Base-by-base conservation (phyloP, 306 rosid genomes). In the Psophocarpus tetragonolobus region DNA sequence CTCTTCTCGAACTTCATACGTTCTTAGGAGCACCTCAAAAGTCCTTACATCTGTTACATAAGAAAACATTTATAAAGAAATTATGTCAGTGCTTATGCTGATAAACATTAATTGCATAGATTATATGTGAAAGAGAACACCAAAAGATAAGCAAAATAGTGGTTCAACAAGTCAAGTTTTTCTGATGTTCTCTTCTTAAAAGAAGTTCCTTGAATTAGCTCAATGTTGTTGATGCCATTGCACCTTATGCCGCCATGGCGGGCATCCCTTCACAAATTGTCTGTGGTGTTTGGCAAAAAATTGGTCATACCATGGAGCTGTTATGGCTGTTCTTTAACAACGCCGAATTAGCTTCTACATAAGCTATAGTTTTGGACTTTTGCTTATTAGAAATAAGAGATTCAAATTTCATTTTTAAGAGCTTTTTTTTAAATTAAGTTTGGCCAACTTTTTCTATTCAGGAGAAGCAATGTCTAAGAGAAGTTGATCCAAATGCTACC, bases 21-120 rank as follows among this genome's bases (percentile, higher is more conserved):
- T 75, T 12, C 93, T 90, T 14, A 91, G 88, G 6, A 93, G 93
- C 39, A 93, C 74, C 91, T 93, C 97, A 61, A 93, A 93, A 48
- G 94, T 93, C 87, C 88, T 89, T 82, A 91, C 84, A 85, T 93
- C 97, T 93, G 75, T 27, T 21, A 75, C 39, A 69, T 13, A 77
- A 53, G 27, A 58, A 80, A 45, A 69, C 23, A 36, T 24, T 26
- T 47, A 8, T 20, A 61, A 24, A 44, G 48, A 30, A 56, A 30
- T 33, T 39, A 5, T n/a, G 13, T 78, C 80, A 78, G 73, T 78
- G 76, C 15, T 21, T 35, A 36, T 5, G 36, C 4, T 0, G 35
- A 51, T 2, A 50, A 30, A 61, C 41, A 20, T 70, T 3, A 36
- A 7, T 23, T 70, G 27, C 58, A 44, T 26, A 44, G 8, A 69